phyloP scores from a whole-genome alignment of 306 rosid species.

The Pyrus pyrifolia region DNA sequence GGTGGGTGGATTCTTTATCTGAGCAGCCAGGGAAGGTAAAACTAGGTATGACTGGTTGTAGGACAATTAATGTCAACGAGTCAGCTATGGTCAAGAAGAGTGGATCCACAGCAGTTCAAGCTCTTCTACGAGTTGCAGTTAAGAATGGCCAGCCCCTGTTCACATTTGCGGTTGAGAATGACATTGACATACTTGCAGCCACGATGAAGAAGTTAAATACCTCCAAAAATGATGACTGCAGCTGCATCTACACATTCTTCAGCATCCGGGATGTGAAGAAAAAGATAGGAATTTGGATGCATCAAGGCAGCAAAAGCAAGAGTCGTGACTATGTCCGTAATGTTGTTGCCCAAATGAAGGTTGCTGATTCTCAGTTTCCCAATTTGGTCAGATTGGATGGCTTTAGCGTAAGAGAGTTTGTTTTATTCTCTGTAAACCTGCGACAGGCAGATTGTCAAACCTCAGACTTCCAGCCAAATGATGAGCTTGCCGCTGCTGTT shows the following conservation, averaged over 20 bases:
- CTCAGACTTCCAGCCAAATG: slow-evolving; percentile 61
- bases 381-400: slow-evolving; percentile 32
- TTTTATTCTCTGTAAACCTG: slow-evolving; percentile 60
- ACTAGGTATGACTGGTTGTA: slow-evolving; percentile 47
- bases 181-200: slow-evolving; percentile 72
- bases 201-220: slow-evolving; percentile 58
- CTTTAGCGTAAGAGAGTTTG: slow-evolving; percentile 54
- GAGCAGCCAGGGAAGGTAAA: slow-evolving; percentile 39
- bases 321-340: slow-evolving; percentile 57
- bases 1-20: slow-evolving; percentile 21
- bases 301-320: slow-evolving; percentile 61
- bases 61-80: slow-evolving; percentile 31
- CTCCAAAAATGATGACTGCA: slow-evolving; percentile 36
- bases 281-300: slow-evolving; percentile 73
- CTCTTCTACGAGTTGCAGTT: slow-evolving; percentile 62
- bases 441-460: slow-evolving; percentile 46
- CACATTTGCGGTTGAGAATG: slow-evolving; percentile 81
- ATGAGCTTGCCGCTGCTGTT: slow-evolving; percentile 84
- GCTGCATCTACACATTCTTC: slow-evolving; percentile 60
- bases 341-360: slow-evolving; percentile 83
- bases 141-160: slow-evolving; percentile 83
- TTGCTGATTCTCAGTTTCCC: slow-evolving; percentile 46
- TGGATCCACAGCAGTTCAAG: slow-evolving; percentile 51
- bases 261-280: slow-evolving; percentile 65
- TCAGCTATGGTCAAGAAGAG: slow-evolving; percentile 37